Evolutionary conservation across 345 rosid species (phyloP), one percentile per base, ranked within the genome.

Genomic region (Populus deltoides): DNA sequence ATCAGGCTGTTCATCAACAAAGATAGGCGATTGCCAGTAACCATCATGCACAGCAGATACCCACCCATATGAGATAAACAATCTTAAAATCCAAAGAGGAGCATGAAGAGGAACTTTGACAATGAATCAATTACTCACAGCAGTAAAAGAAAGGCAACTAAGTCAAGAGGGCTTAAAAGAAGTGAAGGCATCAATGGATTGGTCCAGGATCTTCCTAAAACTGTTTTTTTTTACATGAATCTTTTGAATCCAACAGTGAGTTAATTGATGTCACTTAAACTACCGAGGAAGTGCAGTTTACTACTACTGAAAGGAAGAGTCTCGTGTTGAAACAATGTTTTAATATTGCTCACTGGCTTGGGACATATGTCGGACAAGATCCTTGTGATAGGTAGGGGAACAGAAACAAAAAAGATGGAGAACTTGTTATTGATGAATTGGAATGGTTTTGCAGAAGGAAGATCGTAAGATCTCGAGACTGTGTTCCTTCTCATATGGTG

Each of bases 1-100:
- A 81, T 87, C 85, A 65, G 86, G 86, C 77, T 93, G 81, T 88
- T 93, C 91, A 80, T 94, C 97, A 24, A 59, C 84, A 12, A 89
- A 77, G 18, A 88, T 73, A 0, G 95, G 95, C 22, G 87, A 68
- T 25, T 87, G 76, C 97, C 98, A 94, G 66, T 5, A 29, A 76
- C 93, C 94, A 83, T 88, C 90, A 97, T 92, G 87, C 80, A 66
- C 81, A 75, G 62, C 38, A 57, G 79, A 57, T 38, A 45, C 49
- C 38, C 61, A 83, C 51, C 20, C 68, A 61, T 76, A 66, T 36
- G 38, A 49, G 51, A 75, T 35, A 39, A 41, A 62, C 33, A 29
- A 41, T 38, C 49, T 69, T 73, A 74, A 38, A 70, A 51, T 73
- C 38, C 70, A 66, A 77, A 71, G 68, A 66, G 10, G 3, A 13